phyloP scores from a whole-genome alignment of 176 grass and related monocot genomes.

The Raddia distichophylla region DNA sequence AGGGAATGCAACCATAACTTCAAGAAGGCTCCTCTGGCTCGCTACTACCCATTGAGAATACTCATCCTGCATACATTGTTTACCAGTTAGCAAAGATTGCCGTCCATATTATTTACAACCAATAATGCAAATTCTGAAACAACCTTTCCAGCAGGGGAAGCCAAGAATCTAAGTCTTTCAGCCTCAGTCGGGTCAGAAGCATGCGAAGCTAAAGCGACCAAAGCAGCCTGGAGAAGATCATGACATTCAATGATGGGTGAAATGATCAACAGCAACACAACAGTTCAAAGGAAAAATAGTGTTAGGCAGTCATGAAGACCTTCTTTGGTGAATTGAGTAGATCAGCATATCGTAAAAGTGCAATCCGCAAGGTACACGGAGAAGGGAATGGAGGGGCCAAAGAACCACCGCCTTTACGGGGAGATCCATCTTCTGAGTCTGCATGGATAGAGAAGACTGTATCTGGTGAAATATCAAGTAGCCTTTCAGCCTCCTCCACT shows the following conservation, averaged over 20 bases:
- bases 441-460: constrained; percentile 81
- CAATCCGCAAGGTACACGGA: constrained; percentile 74
- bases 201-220: constrained; percentile 79
- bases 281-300: constrained; percentile 3
- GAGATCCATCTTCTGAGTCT: constrained; percentile 72
- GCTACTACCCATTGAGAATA: constrained; percentile 89
- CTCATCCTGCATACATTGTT: constrained; percentile 61
- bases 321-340: constrained; percentile 83
- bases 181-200: constrained; percentile 71
- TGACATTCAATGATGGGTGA: constrained; percentile 19
- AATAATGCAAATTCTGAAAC: background rate
- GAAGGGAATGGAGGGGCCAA: constrained; percentile 91
- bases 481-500: constrained; percentile 66
- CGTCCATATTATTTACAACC: background rate
- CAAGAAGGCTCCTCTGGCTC: constrained; percentile 88
- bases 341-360: constrained; percentile 80
- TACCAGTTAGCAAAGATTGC: constrained; percentile 19
- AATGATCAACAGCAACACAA: constrained; percentile 28
- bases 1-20: constrained; percentile 87
- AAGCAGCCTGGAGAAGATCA: constrained; percentile 62
- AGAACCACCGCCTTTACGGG: constrained; percentile 61
- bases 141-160: constrained; percentile 97
- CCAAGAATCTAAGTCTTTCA: constrained; percentile 73
- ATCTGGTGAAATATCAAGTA: constrained; percentile 67
- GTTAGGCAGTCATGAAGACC: constrained; percentile 38